A percentile compares a stretch with the other conserved stretches of the same genome.
Evolutionary conservation across 176 grass and related monocot genomes (phyloP).

Genomic region (Avena insularis): DNA sequence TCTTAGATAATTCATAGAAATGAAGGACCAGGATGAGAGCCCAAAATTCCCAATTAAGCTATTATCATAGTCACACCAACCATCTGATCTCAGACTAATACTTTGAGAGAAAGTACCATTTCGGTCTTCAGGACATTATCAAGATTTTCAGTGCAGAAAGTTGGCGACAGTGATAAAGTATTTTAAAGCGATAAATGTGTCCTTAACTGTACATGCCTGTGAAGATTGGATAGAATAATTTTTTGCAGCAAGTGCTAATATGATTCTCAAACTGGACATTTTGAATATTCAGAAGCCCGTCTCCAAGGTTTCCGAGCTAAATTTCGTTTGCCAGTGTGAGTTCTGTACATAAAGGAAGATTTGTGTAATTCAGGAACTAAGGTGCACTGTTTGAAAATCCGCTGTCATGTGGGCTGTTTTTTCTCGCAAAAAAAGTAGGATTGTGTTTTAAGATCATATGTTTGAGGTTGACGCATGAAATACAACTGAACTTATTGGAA

Average conservation of each 20-base stretch:
- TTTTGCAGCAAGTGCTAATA: not conserved
- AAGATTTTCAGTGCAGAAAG: not conserved
- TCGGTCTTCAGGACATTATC: not conserved
- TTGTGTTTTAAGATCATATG: not conserved
- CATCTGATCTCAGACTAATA: not conserved
- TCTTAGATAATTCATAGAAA: not conserved
- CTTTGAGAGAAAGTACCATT: constrained; percentile 1
- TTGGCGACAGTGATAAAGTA: not conserved
- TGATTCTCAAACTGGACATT: not conserved
- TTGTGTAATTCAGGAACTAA: not conserved
- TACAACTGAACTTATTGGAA: not conserved
- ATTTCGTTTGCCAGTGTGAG: not conserved
- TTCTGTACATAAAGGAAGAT: not conserved
- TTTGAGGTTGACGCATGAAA: not conserved
- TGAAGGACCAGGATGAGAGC: not conserved
- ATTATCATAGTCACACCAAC: not conserved
- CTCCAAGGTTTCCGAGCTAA: constrained; percentile 10
- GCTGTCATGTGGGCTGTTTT: not conserved
- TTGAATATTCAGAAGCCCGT: not conserved
- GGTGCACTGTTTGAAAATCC: not conserved
- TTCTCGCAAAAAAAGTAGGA: not conserved
- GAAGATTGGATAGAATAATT: not conserved
- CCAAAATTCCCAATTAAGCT: not conserved
- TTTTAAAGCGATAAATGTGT: not conserved
- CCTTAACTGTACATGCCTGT: constrained; percentile 18